A percentile compares a stretch with the other conserved stretches of the same genome.
Conservation (phyloP, 805 yeast genomes). For the Metschnikowia kunwiensis region DNA sequence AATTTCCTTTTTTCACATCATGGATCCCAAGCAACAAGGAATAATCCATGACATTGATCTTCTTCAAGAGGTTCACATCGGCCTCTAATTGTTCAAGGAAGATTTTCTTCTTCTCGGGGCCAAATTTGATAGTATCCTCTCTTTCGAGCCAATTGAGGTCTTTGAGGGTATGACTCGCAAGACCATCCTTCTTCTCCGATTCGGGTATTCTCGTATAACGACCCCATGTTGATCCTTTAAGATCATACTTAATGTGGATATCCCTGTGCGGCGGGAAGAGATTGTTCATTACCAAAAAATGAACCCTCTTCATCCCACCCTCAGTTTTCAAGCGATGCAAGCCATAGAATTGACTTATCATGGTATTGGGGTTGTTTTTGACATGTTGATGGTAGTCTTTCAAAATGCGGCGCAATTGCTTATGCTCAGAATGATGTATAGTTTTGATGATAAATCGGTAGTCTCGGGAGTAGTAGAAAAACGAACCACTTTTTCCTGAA, state of each 20-base stretch:
- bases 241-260: constrained; percentile 79
- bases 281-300: constrained; percentile 95
- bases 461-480: constrained; percentile 92
- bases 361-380: constrained; percentile 77
- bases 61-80: constrained; percentile 71
- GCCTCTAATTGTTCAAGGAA: constrained; percentile 67
- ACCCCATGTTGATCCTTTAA: constrained; percentile 92
- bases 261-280: constrained; percentile 91
- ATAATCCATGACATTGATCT: constrained; percentile 91
- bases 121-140: constrained; percentile 63
- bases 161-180: constrained; percentile 56
- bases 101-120: constrained; percentile 59
- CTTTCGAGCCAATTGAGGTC: constrained; percentile 85
- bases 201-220: constrained; percentile 48
- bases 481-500: constrained; percentile 96
- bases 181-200: constrained; percentile 21
- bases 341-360: constrained; percentile 94
- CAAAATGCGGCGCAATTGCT: constrained; percentile 69
- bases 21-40: constrained; percentile 86
- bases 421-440: constrained; percentile 89
- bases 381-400: constrained; percentile 80
- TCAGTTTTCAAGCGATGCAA: constrained; percentile 92
- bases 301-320: constrained; percentile 65
- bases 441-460: constrained; percentile 93
- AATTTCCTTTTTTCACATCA: constrained; percentile 61